These are phyloP conservation scores for Fusarium oxysporum DNA, from an alignment of 2,329 filamentous ascomycete genomes.

Conservation along the genomic window DNA sequence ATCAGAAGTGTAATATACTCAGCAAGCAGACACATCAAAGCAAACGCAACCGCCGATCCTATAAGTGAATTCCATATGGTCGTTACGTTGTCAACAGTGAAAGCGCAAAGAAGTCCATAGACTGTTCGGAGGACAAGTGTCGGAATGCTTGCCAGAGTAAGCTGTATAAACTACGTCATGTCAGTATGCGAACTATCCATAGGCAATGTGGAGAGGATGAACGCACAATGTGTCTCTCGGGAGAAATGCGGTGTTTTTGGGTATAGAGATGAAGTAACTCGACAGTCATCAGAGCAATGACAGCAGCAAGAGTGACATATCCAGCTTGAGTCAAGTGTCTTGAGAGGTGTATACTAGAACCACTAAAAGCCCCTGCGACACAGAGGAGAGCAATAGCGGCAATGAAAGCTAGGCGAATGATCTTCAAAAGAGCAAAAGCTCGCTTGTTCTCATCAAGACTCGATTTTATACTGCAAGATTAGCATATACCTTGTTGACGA, in stretches of 20 bases:
- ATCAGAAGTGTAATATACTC: not conserved
- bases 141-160: not conserved
- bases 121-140: not conserved
- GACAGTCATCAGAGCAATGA: not conserved
- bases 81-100: fast-evolving
- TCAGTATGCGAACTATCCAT: fast-evolving
- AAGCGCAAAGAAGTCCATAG: not conserved
- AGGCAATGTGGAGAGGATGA: fast-evolving
- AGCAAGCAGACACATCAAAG: not conserved
- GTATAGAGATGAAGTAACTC: not conserved
- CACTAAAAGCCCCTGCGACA: not conserved
- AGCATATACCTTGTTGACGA: fast-evolving
- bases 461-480: not conserved
- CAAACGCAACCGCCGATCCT: not conserved
- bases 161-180: not conserved
- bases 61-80: not conserved
- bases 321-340: not conserved
- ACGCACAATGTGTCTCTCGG: not conserved
- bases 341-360: not conserved
- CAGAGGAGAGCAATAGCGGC: not conserved
- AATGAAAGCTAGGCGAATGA: not conserved
- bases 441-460: not conserved
- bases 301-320: not conserved
- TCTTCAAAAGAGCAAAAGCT: fast-evolving
- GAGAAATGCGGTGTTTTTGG: not conserved